Evolutionary conservation across 2,329 filamentous ascomycete genomes (phyloP).

Genomic region (Capronia epimyces): DNA sequence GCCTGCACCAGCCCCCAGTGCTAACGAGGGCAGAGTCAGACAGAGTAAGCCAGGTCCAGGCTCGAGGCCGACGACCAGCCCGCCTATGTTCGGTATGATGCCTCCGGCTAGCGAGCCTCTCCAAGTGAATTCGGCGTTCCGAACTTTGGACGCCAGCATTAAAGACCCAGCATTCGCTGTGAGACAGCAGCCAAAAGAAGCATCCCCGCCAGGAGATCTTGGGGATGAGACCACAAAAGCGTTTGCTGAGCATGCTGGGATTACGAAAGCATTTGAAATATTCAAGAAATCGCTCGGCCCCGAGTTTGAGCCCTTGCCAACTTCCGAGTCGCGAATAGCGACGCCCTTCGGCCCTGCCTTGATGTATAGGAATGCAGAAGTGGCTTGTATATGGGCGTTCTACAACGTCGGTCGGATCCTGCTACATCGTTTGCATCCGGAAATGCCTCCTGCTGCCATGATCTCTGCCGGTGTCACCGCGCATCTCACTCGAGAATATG

Average conservation of each 20-base stretch:
- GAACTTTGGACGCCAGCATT: conserved; percentile 43
- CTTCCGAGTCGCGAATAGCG: conserved; percentile 56
- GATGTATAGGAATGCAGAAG: conserved; percentile 79
- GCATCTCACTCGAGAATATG: conserved; percentile 62
- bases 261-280: conserved; percentile 39
- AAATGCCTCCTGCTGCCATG: conserved; percentile 87
- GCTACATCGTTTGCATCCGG: conserved; percentile 74
- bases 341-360: conserved; percentile 78
- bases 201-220: conserved; percentile 46
- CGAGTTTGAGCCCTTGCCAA: conserved; percentile 68
- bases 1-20: conserved; percentile 18
- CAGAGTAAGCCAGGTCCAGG: conserved; percentile 15
- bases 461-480: conserved; percentile 76
- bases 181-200: conserved; percentile 5
- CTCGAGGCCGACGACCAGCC: conserved; percentile 29
- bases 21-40: conserved; percentile 23
- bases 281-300: conserved; percentile 59
- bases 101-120: conserved; percentile 37
- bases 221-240: conserved; percentile 64
- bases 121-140: conserved; percentile 49
- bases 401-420: conserved; percentile 81
- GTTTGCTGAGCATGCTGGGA: conserved; percentile 65
- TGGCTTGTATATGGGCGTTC: conserved; percentile 81
- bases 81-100: conserved; percentile 47
- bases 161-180: conserved; percentile 33